Conservation (phyloP, 2,329 filamentous ascomycete genomes). For the Nemania sp. region DNA sequence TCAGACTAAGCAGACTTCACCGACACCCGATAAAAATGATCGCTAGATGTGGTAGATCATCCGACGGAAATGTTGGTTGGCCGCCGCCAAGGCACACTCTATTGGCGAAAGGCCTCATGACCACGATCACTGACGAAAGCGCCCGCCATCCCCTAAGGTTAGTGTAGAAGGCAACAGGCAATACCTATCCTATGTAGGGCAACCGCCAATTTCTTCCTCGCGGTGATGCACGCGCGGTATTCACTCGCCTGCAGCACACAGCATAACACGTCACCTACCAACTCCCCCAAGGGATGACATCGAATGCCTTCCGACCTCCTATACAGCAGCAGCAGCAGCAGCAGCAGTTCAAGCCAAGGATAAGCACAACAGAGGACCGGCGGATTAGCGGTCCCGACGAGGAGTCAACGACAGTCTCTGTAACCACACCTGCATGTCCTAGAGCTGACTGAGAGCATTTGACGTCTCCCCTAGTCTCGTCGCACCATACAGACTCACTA, state of each 20-base stretch:
- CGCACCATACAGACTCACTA: slow-evolving; percentile 11
- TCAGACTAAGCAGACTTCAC: slow-evolving; percentile 36
- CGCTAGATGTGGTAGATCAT: slow-evolving; percentile 38
- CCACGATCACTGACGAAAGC: slow-evolving; percentile 21
- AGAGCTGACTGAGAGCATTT: slow-evolving; percentile 24
- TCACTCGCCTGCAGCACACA: slow-evolving; percentile 34
- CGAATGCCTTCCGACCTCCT: slow-evolving; percentile 21
- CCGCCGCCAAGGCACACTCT: slow-evolving; percentile 31
- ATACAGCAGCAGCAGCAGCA: too few relatives aligned
- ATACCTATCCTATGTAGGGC: slow-evolving; percentile 5
- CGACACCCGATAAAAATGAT: slow-evolving; percentile 36
- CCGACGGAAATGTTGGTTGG: slow-evolving; percentile 29
- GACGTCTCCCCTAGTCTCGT: slow-evolving; percentile 21
- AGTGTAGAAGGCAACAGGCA: background rate
- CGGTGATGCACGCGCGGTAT: slow-evolving; percentile 22
- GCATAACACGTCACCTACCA: slow-evolving; percentile 38
- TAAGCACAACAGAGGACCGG: slow-evolving; percentile 26
- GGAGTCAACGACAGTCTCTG: slow-evolving; percentile 30
- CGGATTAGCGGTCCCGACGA: slow-evolving; percentile 31
- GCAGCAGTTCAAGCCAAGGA: slow-evolving; percentile 24
- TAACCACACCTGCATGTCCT: slow-evolving; percentile 34
- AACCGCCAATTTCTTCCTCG: slow-evolving; percentile 21
- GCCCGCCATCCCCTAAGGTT: slow-evolving; percentile 19
- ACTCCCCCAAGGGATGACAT: slow-evolving; percentile 19
- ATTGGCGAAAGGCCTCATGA: slow-evolving; percentile 22